Evolutionary conservation across 176 grass and related monocot species (phyloP).

Genomic region (Oryza longistaminata): DNA sequence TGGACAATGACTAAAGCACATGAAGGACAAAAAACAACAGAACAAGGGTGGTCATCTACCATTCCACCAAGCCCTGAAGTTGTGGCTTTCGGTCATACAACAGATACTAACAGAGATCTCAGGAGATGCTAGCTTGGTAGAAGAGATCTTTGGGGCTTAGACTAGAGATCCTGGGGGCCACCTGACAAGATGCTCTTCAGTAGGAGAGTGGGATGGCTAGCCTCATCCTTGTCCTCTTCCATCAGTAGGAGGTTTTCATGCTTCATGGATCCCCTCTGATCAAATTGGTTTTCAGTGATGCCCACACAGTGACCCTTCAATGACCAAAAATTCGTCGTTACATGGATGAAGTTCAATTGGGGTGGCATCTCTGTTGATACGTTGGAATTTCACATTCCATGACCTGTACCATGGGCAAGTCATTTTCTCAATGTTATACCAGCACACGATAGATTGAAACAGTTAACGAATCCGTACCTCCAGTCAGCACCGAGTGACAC

Average conservation of each 20-base stretch:
- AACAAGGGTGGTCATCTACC: not conserved
- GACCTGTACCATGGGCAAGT: conserved; percentile 25
- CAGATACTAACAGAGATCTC: conserved; percentile 53
- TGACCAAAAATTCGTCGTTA: not conserved
- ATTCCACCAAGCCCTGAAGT: conserved; percentile 39
- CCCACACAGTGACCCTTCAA: not conserved
- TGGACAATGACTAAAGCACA: conserved; percentile 47
- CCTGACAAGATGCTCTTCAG: conserved; percentile 19
- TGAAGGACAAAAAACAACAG: conserved; percentile 23
- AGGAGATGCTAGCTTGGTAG: conserved; percentile 35
- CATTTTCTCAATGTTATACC: not conserved
- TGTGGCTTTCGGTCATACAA: conserved; percentile 54
- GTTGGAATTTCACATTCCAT: not conserved
- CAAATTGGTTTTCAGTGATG: conserved; percentile 36
- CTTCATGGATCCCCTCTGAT: conserved; percentile 41
- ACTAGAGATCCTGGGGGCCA: conserved; percentile 25
- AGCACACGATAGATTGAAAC: conserved; percentile 2
- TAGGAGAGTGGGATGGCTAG: not conserved
- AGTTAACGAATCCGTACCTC: conserved; percentile 13
- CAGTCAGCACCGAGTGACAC: not conserved
- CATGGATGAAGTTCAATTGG: not conserved
- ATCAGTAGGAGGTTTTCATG: conserved; percentile 40
- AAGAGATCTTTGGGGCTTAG: conserved; percentile 41
- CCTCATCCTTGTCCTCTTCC: conserved; percentile 48
- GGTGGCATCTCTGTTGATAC: conserved; percentile 4